phyloP scores from a whole-genome alignment of 192 early-diverging fungal species.

The Coemansia pectinata region DNA sequence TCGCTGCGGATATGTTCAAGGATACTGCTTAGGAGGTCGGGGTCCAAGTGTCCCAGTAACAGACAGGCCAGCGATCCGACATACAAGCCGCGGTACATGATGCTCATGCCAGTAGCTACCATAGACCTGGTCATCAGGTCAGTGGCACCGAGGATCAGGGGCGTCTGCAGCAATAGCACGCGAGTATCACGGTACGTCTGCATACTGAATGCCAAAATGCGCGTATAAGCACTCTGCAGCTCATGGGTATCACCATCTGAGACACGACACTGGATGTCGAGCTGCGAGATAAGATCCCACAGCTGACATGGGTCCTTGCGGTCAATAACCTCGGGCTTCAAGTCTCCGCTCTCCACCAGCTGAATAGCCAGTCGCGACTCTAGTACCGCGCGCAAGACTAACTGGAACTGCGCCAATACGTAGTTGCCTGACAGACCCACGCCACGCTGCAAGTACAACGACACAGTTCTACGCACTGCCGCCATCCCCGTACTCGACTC shows the following conservation, averaged over 20 bases:
- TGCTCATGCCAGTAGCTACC: conserved; percentile 13
- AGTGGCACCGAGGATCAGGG: neutral
- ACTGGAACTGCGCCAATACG: conserved; percentile 33
- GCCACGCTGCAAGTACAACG: conserved; percentile 27
- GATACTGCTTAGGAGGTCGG: conserved; percentile 14
- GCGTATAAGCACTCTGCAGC: conserved; percentile 20
- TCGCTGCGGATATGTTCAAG: conserved; percentile 34
- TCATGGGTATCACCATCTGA: conserved; percentile 7
- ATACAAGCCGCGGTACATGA: conserved; percentile 38
- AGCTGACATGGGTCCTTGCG: conserved; percentile 31
- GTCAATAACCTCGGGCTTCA: conserved; percentile 12
- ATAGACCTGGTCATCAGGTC: conserved; percentile 5
- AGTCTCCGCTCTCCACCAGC: conserved; percentile 21
- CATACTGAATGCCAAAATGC: conserved; percentile 33
- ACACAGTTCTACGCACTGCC: conserved; percentile 22
- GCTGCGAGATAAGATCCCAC: conserved; percentile 39
- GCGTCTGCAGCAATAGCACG: neutral
- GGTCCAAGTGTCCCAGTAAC: conserved; percentile 26
- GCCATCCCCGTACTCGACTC: conserved; percentile 5
- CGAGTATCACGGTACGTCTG: conserved; percentile 25
- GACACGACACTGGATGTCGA: neutral
- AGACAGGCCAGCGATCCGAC: conserved; percentile 30
- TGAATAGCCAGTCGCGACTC: conserved; percentile 38
- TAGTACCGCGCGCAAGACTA: conserved; percentile 43
- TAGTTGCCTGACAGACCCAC: conserved; percentile 29